Evolutionary conservation across 2,329 filamentous ascomycete species (phyloP).

Genomic region (Sporothrix schenckii): DNA sequence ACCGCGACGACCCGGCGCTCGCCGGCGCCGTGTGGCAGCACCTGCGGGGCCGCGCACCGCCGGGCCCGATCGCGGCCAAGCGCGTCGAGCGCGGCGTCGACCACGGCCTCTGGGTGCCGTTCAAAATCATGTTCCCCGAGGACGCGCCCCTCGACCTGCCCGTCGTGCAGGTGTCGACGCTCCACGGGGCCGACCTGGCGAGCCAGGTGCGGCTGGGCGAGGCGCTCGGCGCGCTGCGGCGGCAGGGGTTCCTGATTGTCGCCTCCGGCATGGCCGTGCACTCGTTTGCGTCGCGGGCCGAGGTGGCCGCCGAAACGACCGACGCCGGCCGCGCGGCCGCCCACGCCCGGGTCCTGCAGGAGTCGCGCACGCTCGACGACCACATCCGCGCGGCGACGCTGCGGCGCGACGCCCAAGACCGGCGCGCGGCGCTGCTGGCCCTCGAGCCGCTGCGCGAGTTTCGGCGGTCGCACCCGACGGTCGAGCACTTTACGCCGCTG

Average conservation of each 20-base stretch:
- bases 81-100: conserved; percentile 31
- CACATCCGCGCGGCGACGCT: conserved; percentile 1
- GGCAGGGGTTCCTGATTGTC: conserved; percentile 17
- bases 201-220: conserved; percentile 21
- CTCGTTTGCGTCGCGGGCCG: conserved; percentile 27
- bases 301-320: conserved; percentile 18
- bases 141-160: conserved; percentile 15
- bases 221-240: neutral
- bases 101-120: conserved; percentile 32
- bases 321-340: neutral
- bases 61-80: conserved; percentile 11
- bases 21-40: conserved; percentile 29
- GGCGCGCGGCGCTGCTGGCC: conserved; percentile 15
- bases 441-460: conserved; percentile 29
- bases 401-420: neutral
- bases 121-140: conserved; percentile 27
- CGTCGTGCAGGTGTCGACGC: conserved; percentile 28
- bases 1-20: conserved; percentile 26
- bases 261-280: conserved; percentile 29
- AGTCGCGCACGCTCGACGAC: conserved; percentile 24
- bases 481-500: conserved; percentile 30
- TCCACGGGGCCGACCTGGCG: conserved; percentile 24
- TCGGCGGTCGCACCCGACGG: conserved; percentile 31
- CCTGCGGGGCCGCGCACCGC: neutral
- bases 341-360: neutral